These are phyloP conservation scores for Hyaloraphidium curvatum DNA, from an alignment of 192 early-diverging fungal species.

Conservation along the genomic window DNA sequence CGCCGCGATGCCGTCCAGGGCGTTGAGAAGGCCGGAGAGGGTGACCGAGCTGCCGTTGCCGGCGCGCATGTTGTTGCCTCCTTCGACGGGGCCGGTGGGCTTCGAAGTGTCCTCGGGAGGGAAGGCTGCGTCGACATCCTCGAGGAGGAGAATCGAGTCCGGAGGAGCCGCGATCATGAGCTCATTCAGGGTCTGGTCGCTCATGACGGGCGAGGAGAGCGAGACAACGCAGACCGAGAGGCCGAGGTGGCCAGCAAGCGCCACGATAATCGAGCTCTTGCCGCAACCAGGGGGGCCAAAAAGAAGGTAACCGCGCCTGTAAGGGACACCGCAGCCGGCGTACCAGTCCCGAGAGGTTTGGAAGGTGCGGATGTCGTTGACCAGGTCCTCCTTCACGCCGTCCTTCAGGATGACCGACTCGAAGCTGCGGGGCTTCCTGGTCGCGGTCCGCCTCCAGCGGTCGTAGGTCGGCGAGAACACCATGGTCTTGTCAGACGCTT, in stretches of 20 bases:
- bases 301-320: conserved; percentile 26
- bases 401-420: not conserved
- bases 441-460: not conserved
- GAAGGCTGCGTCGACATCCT: conserved; percentile 23
- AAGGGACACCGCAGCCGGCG: conserved; percentile 24
- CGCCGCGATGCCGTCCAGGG: conserved; percentile 27
- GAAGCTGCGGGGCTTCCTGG: not conserved
- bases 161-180: conserved; percentile 18
- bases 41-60: conserved; percentile 25
- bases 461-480: too few species aligned
- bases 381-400: not conserved
- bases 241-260: conserved; percentile 25
- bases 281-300: conserved; percentile 33
- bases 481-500: too few species aligned
- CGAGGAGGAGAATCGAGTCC: conserved; percentile 29
- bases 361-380: conserved; percentile 16
- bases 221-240: conserved; percentile 24
- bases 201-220: conserved; percentile 19
- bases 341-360: conserved; percentile 21
- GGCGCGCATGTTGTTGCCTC: conserved; percentile 12
- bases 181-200: conserved; percentile 34
- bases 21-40: conserved; percentile 26
- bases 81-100: not conserved
- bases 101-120: conserved; percentile 25
- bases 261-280: conserved; percentile 27